Conservation (phyloP, 345 rosid genomes). For the Psidium guajava region DNA sequence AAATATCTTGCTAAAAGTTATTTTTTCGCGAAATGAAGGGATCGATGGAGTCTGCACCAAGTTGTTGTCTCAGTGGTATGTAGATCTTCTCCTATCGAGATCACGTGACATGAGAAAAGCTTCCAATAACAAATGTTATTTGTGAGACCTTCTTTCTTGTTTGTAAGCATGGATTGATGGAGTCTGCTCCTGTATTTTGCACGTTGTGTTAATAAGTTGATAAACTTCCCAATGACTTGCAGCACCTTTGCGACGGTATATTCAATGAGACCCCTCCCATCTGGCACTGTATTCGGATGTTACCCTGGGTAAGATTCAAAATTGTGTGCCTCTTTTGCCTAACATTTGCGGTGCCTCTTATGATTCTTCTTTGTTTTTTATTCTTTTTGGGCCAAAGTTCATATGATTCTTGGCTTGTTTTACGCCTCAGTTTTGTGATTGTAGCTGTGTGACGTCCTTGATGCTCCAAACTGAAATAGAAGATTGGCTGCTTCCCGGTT, state of each 20-base stretch:
- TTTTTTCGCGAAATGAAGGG: too few relatives aligned
- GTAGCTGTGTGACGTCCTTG: not conserved
- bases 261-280: conserved; percentile 85
- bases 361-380: not conserved
- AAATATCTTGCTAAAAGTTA: too few relatives aligned
- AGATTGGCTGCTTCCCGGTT: not conserved
- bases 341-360: not conserved
- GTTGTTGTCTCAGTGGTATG: too few relatives aligned
- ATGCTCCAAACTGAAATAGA: not conserved
- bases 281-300: conserved; percentile 89
- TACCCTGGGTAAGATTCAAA: conserved; percentile 73
- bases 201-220: not conserved
- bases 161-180: not conserved
- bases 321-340: not conserved
- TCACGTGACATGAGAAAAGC: not conserved
- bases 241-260: conserved; percentile 89
- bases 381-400: not conserved
- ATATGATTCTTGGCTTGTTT: not conserved
- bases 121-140: not conserved
- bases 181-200: not conserved
- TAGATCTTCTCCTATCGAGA: not conserved
- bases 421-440: not conserved
- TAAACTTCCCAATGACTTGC: conserved; percentile 8
- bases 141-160: not conserved
- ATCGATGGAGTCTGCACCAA: too few relatives aligned